Evolutionary conservation across 2,329 filamentous ascomycete genomes (phyloP).

Genomic region (Xylaria sp.): DNA sequence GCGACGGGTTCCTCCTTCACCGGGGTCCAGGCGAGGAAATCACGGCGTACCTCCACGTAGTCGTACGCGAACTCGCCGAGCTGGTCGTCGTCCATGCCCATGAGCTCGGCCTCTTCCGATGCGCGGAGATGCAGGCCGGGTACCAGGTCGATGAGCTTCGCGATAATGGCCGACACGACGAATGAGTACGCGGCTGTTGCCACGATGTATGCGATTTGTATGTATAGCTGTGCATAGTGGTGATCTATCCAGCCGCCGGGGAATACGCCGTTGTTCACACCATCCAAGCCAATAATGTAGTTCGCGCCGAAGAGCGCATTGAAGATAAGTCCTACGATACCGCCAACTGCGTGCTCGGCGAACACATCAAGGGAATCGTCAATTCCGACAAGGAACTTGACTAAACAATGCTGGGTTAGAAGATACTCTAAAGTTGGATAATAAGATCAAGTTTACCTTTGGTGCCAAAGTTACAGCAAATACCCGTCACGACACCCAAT

Average conservation of each 20-base stretch:
- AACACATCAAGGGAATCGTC: conserved; percentile 79
- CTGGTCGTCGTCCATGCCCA: conserved; percentile 91
- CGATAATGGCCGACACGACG: conserved; percentile 76
- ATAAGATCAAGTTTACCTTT: conserved; percentile 56
- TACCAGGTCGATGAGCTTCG: conserved; percentile 77
- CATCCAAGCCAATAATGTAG: conserved; percentile 78
- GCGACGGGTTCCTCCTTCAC: conserved; percentile 72
- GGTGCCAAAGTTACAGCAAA: conserved; percentile 74
- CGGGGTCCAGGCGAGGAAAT: conserved; percentile 89
- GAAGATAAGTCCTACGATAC: conserved; percentile 76
- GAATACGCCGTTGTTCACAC: conserved; percentile 73
- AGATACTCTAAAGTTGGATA: background rate
- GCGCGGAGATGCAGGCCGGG: conserved; percentile 83
- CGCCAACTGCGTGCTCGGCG: conserved; percentile 75
- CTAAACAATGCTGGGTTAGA: conserved; percentile 42
- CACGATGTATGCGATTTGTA: conserved; percentile 80
- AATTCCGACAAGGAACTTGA: conserved; percentile 71
- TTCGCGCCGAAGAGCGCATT: conserved; percentile 77
- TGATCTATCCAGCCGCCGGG: conserved; percentile 79
- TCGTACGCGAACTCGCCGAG: conserved; percentile 91
- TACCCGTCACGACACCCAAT: conserved; percentile 72
- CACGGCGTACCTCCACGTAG: conserved; percentile 87
- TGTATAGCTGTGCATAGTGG: conserved; percentile 78
- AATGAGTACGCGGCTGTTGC: conserved; percentile 76
- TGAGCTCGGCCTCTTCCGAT: conserved; percentile 82